phyloP scores from a whole-genome alignment of 306 rosid genomes.

The Oxytropis ochrocephala region DNA sequence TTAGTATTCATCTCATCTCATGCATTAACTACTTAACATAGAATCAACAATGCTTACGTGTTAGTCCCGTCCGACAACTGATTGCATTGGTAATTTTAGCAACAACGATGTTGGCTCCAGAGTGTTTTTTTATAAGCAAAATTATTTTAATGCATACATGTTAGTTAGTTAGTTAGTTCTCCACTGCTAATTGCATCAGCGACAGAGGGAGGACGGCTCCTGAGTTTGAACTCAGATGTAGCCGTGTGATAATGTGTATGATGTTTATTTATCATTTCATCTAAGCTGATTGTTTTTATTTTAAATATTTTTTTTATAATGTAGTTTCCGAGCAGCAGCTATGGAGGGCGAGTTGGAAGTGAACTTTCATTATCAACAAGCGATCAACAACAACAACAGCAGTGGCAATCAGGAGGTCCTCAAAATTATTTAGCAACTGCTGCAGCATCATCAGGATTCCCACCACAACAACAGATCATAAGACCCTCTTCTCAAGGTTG shows the following conservation, averaged over 20 bases:
- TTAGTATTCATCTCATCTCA: conserved; percentile 28
- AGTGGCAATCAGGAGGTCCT: conserved; percentile 43
- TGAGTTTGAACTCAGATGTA: too few relatives aligned
- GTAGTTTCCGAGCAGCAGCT: conserved; percentile 66
- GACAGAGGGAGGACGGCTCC: too few relatives aligned
- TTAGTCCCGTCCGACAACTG: too few relatives aligned
- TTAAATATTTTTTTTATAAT: neutral
- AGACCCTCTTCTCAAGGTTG: conserved; percentile 45
- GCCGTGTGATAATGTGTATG: too few relatives aligned
- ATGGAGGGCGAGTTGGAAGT: conserved; percentile 55
- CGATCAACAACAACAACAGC: conserved; percentile 52
- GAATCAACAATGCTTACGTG: too few relatives aligned
- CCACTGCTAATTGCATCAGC: too few relatives aligned
- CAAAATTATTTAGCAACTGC: conserved; percentile 55
- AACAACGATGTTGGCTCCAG: too few relatives aligned
- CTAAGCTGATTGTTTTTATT: neutral
- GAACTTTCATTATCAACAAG: conserved; percentile 53
- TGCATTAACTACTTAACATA: neutral
- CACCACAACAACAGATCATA: conserved; percentile 54
- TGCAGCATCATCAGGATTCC: conserved; percentile 99
- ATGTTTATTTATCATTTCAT: neutral
- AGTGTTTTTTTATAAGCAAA: too few relatives aligned
- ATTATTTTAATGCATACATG: too few relatives aligned
- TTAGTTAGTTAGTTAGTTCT: too few relatives aligned
- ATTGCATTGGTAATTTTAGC: too few relatives aligned